Evolutionary conservation across 1,284 basidiomycete genomes (phyloP).

Genomic region (Malassezia yamatoensis): DNA sequence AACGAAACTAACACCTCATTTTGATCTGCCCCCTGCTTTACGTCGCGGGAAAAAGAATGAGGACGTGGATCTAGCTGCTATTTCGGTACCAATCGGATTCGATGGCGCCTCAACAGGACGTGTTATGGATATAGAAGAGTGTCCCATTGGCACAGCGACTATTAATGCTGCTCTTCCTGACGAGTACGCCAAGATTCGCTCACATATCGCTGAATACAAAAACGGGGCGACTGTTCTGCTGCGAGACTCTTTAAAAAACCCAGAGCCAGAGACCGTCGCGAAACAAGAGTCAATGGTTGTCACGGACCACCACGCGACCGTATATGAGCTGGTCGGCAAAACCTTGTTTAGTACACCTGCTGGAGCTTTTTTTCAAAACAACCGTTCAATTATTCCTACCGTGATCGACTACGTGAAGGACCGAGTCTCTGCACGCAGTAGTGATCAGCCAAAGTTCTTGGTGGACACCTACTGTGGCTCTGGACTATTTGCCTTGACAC

Average conservation of each 20-base stretch:
- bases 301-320: constrained; percentile 67
- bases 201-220: constrained; percentile 71
- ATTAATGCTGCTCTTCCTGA: constrained; percentile 63
- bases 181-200: constrained; percentile 61
- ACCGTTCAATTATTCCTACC: constrained; percentile 77
- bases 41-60: constrained; percentile 19
- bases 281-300: constrained; percentile 49
- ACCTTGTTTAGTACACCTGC: constrained; percentile 78
- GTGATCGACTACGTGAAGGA: constrained; percentile 68
- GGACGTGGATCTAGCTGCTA: constrained; percentile 48
- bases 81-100: constrained; percentile 77
- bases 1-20: constrained; percentile 95
- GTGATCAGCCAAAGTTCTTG: constrained; percentile 22
- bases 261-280: constrained; percentile 19
- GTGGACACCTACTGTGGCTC: constrained; percentile 53
- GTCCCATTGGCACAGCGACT: constrained; percentile 75
- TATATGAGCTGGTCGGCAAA: constrained; percentile 73
- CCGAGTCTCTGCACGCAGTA: constrained; percentile 12
- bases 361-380: constrained; percentile 86
- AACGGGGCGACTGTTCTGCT: constrained; percentile 82
- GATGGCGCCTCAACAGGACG: constrained; percentile 65
- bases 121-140: constrained; percentile 92
- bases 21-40: constrained; percentile 63
- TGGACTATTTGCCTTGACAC: constrained; percentile 81
- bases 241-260: constrained; percentile 64